Conservation (phyloP, 306 rosid species). For the Amphicarpaea edgeworthii region DNA sequence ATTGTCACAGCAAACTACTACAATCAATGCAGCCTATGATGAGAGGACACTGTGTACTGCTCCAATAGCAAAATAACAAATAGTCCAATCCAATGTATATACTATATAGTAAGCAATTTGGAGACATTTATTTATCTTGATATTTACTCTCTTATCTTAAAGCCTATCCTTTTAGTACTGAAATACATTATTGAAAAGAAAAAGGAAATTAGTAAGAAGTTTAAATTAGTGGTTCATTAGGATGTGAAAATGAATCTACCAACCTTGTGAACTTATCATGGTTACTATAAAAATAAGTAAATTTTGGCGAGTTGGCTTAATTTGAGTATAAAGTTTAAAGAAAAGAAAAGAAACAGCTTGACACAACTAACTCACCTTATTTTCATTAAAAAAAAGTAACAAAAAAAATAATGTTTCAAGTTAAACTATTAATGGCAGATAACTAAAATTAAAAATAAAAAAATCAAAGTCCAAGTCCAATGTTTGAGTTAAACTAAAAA, state of each 20-base stretch:
- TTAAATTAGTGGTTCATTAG: neutral
- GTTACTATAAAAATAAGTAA: no score
- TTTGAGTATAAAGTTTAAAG: no score
- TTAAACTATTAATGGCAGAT: neutral
- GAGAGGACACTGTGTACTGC: neutral
- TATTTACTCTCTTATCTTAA: neutral
- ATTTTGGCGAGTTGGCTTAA: no score
- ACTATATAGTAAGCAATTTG: neutral
- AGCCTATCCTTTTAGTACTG: neutral
- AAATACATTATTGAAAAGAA: neutral
- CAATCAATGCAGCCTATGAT: constrained; percentile 17
- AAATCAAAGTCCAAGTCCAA: neutral
- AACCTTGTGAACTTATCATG: no score
- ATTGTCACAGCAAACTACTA: constrained; percentile 15
- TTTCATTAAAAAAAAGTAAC: neutral
- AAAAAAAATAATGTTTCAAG: neutral
- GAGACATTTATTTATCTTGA: neutral
- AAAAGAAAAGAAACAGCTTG: no score
- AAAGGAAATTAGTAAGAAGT: neutral
- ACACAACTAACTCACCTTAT: neutral
- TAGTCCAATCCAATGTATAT: neutral
- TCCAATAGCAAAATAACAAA: neutral
- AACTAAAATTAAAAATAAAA: neutral
- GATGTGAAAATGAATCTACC: no score
- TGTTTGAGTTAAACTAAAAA: neutral